Evolutionary conservation across 306 rosid genomes (phyloP), one percentile per base, ranked within the genome.

Genomic region (Dryas alaskensis): DNA sequence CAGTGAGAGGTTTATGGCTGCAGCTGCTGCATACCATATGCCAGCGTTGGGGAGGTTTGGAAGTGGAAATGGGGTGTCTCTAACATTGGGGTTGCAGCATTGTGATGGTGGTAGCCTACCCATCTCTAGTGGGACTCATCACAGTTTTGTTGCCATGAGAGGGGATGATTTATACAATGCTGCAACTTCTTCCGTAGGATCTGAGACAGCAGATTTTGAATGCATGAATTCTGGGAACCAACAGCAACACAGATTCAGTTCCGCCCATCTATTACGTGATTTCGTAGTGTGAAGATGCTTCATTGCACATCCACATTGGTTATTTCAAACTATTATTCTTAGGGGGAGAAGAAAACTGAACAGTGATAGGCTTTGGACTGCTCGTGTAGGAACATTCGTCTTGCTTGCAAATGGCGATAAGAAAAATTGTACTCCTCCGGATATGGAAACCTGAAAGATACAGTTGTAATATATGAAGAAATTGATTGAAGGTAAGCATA

Each of bases 41-140:
- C 77, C 88, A 8, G 92, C 84, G 82, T 63, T 86, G 81, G 88
- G 83, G 66, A 81, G 89, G 79, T 81, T 82, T 7, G 84, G 87
- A 75, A 48, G 80, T 6, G 86, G 87, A 69, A 81, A 74, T 6
- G 89, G 87, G 45, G 92, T 91, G 48, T 89, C 92, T 13, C 92
- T 91, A 37, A 91, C 97, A 7, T 71, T 89, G 73, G 94, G 97
- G 6, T 81, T 91, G 80, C 97, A 89, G 78, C 97, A 91, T 78
- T 82, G 92, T 74, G 97, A 91, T 62, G 87, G 80, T 27, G 84
- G 86, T 65, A 78, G 82, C 67, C 63, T 81, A 22, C 86, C 87
- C 57, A 84, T 90, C 78, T 70, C 87, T 14, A 65, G 76, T 37
- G 86, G 80, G 54, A 60, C 69, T 8, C 89, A 82, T 44, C 89